A percentile compares a stretch with the other conserved stretches of the same genome.
These are phyloP conservation scores for Chlamydomonas applanata DNA, from an alignment of 139 green algal species.

Conservation along the genomic window DNA sequence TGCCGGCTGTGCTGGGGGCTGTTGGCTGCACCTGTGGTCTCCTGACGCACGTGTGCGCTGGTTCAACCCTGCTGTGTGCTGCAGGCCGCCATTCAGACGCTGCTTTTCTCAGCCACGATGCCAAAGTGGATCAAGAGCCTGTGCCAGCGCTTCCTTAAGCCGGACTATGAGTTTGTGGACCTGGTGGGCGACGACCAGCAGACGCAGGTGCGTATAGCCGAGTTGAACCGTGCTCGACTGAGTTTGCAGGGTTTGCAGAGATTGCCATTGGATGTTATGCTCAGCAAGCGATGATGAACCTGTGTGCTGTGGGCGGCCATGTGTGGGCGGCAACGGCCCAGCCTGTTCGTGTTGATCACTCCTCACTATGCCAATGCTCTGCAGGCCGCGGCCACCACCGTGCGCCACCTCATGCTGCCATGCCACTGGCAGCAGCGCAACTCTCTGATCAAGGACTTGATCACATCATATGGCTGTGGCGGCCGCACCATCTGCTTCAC, in stretches of 20 bases:
- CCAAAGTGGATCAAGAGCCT: slow-evolving; percentile 93
- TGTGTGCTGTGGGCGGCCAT: too few relatives aligned
- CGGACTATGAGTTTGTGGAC: slow-evolving; percentile 79
- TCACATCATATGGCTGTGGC: slow-evolving; percentile 72
- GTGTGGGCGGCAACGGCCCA: too few relatives aligned
- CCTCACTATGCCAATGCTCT: too few relatives aligned
- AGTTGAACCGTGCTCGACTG: neutral
- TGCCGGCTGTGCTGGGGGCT: too few relatives aligned
- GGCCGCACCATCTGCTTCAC: slow-evolving; percentile 95
- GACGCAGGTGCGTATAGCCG: slow-evolving; percentile 72
- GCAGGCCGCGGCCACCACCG: slow-evolving; percentile 73
- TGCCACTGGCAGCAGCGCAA: slow-evolving; percentile 83
- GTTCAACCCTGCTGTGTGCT: too few relatives aligned
- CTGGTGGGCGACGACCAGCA: slow-evolving; percentile 82
- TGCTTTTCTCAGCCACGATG: slow-evolving; percentile 97
- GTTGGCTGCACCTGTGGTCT: too few relatives aligned
- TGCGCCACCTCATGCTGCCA: slow-evolving; percentile 88
- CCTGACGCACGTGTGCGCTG: too few relatives aligned
- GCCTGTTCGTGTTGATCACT: too few relatives aligned
- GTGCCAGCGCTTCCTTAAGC: slow-evolving; percentile 79
- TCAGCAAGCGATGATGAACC: too few relatives aligned
- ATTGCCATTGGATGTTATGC: too few relatives aligned
- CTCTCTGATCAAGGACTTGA: slow-evolving; percentile 72
- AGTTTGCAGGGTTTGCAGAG: too few relatives aligned
- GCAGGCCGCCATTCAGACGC: slow-evolving; percentile 80